These are phyloP conservation scores for Kodamaea sagamina DNA, from an alignment of 805 yeast species.

Conservation along the genomic window DNA sequence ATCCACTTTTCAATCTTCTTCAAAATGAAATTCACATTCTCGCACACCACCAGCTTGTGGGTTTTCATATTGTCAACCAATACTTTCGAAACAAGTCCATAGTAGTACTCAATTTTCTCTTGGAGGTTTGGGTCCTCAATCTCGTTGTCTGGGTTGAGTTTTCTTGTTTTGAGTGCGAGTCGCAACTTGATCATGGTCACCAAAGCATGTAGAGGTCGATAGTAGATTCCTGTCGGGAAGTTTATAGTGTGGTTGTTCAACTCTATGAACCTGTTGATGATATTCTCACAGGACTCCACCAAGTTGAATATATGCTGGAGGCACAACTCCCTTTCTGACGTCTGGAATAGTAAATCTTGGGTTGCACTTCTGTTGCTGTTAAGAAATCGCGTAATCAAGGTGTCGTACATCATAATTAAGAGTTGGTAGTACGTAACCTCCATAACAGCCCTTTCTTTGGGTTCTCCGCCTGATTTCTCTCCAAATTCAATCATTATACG, in stretches of 20 bases:
- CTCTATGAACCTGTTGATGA: slow-evolving; percentile 46
- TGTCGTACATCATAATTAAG: slow-evolving; percentile 53
- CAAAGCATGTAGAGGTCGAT: slow-evolving; percentile 54
- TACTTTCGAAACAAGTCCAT: slow-evolving; percentile 19
- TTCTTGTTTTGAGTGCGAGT: slow-evolving; percentile 42
- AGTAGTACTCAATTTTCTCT: slow-evolving; percentile 25
- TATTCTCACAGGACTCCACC: slow-evolving; percentile 47
- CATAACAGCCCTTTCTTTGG: slow-evolving; percentile 36
- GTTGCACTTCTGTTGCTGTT: slow-evolving; percentile 5
- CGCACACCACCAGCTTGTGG: slow-evolving; percentile 25
- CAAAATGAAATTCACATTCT: slow-evolving; percentile 25
- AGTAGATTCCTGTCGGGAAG: slow-evolving; percentile 54
- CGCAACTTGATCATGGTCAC: slow-evolving; percentile 50
- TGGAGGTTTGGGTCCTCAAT: slow-evolving; percentile 2
- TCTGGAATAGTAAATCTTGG: slow-evolving; percentile 8
- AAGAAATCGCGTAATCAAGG: slow-evolving; percentile 44
- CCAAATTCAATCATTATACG: slow-evolving; percentile 43
- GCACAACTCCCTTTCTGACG: slow-evolving; percentile 31
- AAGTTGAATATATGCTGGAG: slow-evolving; percentile 42
- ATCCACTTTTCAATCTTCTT: slow-evolving; percentile 32
- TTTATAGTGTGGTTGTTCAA: slow-evolving; percentile 40
- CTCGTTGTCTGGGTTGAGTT: slow-evolving; percentile 15
- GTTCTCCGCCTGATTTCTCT: slow-evolving; percentile 23
- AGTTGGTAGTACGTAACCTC: slow-evolving; percentile 52
- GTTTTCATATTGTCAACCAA: slow-evolving; percentile 22